These are phyloP conservation scores for Mycosphaerelloides madeirae DNA, from an alignment of 2,329 filamentous ascomycete species.

Conservation along the genomic window DNA sequence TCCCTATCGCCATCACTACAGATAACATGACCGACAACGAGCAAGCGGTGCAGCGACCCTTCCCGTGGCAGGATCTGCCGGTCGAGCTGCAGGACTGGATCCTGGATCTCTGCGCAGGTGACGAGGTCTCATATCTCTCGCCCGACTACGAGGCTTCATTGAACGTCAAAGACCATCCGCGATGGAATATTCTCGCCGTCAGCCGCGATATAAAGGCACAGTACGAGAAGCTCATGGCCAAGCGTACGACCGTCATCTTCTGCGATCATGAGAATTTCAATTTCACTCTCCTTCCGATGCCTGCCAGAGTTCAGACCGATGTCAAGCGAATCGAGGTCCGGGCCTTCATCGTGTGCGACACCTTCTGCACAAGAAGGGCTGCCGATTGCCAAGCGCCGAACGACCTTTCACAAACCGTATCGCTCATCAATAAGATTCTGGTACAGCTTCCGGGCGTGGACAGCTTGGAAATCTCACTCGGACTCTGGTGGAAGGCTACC, in stretches of 20 bases:
- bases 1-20: no score
- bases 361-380: neutral
- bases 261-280: conserved; percentile 4
- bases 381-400: neutral
- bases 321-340: neutral
- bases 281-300: conserved; percentile 1
- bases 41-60: no score
- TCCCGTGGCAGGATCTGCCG: conserved; percentile 1
- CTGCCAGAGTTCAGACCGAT: neutral
- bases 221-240: neutral
- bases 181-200: neutral
- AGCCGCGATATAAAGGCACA: neutral
- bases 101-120: neutral
- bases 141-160: neutral
- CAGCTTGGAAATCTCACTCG: conserved; percentile 1
- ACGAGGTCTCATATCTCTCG: neutral
- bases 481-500: conserved; percentile 2
- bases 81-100: conserved; percentile 2
- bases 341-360: conserved; percentile 3
- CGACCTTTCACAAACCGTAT: neutral
- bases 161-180: neutral
- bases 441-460: neutral
- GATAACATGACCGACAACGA: no score
- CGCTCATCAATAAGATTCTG: neutral
- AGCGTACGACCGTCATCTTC: neutral